These are phyloP conservation scores for Blumeria hordei DNA, from an alignment of 2,329 filamentous ascomycete genomes.

Conservation along the genomic window DNA sequence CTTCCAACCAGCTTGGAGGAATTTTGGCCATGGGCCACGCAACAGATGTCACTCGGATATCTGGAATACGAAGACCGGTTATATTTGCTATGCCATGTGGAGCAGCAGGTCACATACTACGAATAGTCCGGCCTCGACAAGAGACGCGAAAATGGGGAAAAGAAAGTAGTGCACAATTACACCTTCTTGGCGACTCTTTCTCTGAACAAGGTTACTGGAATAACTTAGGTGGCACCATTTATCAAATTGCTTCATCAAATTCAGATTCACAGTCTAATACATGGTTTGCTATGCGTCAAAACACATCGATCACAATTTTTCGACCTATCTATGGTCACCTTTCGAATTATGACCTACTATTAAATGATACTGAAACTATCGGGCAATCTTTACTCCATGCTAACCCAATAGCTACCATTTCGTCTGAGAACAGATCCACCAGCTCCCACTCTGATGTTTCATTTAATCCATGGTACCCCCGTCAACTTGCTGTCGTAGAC, in stretches of 20 bases:
- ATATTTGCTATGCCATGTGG: slow-evolving; percentile 13
- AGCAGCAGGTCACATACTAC: slow-evolving; percentile 13
- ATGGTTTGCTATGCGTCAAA: slow-evolving; percentile 23
- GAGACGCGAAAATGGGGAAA: slow-evolving; percentile 12
- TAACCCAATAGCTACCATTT: slow-evolving; percentile 29
- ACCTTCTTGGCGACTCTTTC: slow-evolving; percentile 6
- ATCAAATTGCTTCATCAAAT: slow-evolving; percentile 22
- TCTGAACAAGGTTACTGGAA: slow-evolving; percentile 13
- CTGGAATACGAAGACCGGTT: slow-evolving; percentile 3
- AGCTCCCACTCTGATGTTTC: slow-evolving; percentile 33
- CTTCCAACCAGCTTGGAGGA: slow-evolving; percentile 2
- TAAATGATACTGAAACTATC: slow-evolving; percentile 4
- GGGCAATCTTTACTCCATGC: slow-evolving; percentile 27
- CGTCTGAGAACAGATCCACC: slow-evolving; percentile 26
- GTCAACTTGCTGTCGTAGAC: slow-evolving; percentile 43
- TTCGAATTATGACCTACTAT: slow-evolving; percentile 3
- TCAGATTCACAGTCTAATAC: slow-evolving; percentile 15
- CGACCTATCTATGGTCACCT: slow-evolving; percentile 12
- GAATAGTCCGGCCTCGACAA: slow-evolving; percentile 9
- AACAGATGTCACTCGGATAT: slow-evolving; percentile 6
- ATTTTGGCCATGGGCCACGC: slow-evolving; percentile 9
- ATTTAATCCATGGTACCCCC: slow-evolving; percentile 35
- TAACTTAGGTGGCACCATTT: slow-evolving; percentile 19
- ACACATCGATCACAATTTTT: slow-evolving; percentile 19
- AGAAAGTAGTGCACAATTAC: slow-evolving; percentile 6